These are phyloP conservation scores for Mycena capillaripes DNA, from an alignment of 768 basidiomycete species.

Conservation along the genomic window DNA sequence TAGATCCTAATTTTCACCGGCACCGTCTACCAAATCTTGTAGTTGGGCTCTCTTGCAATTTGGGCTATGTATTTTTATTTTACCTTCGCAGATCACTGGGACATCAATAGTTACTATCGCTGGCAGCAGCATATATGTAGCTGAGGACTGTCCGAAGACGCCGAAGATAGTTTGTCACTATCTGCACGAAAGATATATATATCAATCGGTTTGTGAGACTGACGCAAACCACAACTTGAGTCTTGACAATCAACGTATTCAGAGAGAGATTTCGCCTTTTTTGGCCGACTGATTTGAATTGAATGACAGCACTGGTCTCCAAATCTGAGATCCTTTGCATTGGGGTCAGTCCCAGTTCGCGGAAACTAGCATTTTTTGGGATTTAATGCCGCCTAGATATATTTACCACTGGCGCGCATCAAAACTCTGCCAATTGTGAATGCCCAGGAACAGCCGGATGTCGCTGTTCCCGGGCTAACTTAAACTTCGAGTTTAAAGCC, in stretches of 20 bases:
- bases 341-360: neutral
- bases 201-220: neutral
- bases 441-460: conserved; percentile 30
- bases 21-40: no score
- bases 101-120: no score
- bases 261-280: conserved; percentile 24
- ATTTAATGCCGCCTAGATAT: conserved; percentile 16
- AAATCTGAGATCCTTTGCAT: conserved; percentile 30
- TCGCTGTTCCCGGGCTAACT: conserved; percentile 22
- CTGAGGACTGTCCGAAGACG: no score
- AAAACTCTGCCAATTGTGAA: conserved; percentile 27
- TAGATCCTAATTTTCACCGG: no score
- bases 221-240: neutral
- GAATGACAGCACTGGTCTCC: no score
- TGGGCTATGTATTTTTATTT: no score
- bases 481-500: no score
- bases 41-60: no score
- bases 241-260: neutral
- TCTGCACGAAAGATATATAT: neutral
- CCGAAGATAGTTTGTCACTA: no score
- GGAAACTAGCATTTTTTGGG: conserved; percentile 28
- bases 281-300: neutral
- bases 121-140: no score
- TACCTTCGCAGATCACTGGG: no score
- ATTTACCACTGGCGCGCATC: conserved; percentile 33